A percentile compares a stretch with the other conserved stretches of the same genome.
phyloP scores from a whole-genome alignment of 768 basidiomycete genomes.

The Tulasnella sp. region DNA sequence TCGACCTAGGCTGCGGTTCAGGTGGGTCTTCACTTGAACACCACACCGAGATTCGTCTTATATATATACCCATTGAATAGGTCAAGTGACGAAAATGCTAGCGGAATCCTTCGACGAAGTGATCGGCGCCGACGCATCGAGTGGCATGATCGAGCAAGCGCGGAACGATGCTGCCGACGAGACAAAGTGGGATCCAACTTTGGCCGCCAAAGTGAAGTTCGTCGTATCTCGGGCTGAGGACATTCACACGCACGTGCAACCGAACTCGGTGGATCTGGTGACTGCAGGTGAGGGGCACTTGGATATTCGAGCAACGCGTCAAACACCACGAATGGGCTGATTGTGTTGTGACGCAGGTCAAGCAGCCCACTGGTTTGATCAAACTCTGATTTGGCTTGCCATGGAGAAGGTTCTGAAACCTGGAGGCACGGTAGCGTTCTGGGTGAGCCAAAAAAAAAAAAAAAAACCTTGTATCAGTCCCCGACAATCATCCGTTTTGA shows the following conservation, averaged over 20 bases:
- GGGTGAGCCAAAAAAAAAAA: too few species aligned
- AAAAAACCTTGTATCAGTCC: too few species aligned
- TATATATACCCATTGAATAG: neutral
- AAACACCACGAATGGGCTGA: neutral
- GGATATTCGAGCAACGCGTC: neutral
- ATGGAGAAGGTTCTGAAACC: conserved; percentile 22
- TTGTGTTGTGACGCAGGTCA: conserved; percentile 19
- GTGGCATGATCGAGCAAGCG: conserved; percentile 19
- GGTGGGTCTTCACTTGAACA: conserved; percentile 4
- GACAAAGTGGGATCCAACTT: too few species aligned
- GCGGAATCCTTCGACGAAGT: conserved; percentile 5
- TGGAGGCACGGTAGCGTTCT: conserved; percentile 27
- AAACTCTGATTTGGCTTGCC: conserved; percentile 23
- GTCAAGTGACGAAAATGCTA: neutral
- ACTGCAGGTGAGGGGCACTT: conserved; percentile 25
- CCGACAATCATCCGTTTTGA: too few species aligned
- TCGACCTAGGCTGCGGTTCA: conserved; percentile 9
- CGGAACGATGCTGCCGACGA: neutral
- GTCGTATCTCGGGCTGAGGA: conserved; percentile 20
- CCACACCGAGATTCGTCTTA: neutral
- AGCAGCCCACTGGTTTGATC: conserved; percentile 29
- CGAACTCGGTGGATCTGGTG: conserved; percentile 25
- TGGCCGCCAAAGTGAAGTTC: neutral
- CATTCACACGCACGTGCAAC: conserved; percentile 16
- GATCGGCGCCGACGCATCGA: conserved; percentile 15